These are phyloP conservation scores for Oemleria cerasiformis DNA, from an alignment of 306 rosid species.

Conservation along the genomic window DNA sequence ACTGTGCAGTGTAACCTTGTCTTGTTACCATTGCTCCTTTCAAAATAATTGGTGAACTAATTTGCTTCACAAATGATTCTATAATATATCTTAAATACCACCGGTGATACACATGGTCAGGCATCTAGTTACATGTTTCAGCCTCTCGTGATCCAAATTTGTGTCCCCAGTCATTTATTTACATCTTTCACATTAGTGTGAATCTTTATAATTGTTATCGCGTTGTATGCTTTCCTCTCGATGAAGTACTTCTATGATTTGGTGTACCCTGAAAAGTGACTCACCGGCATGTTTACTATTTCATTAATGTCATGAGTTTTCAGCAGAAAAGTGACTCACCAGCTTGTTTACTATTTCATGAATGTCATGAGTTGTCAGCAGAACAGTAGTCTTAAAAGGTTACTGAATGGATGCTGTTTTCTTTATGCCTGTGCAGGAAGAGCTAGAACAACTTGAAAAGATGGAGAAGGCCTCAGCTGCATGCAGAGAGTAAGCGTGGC, in stretches of 20 bases:
- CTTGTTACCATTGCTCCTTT: neutral
- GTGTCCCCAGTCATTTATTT: neutral
- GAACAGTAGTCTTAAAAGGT: neutral
- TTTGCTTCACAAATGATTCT: neutral
- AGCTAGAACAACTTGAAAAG: conserved; percentile 73
- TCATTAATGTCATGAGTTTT: neutral
- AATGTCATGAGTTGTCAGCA: neutral
- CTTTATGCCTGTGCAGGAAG: conserved; percentile 53
- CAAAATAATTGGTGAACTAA: neutral
- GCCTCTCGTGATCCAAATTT: neutral
- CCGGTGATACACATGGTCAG: neutral
- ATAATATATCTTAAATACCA: neutral
- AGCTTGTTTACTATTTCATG: neutral
- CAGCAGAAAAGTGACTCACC: neutral
- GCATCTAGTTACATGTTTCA: conserved; percentile 5
- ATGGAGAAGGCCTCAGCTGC: conserved; percentile 73
- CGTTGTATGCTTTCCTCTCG: neutral
- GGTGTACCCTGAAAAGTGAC: neutral
- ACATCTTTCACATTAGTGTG: neutral
- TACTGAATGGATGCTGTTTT: neutral
- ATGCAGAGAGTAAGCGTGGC: conserved; percentile 76
- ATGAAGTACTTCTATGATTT: neutral
- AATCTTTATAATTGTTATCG: neutral
- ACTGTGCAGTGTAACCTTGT: neutral
- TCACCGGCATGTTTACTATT: neutral